Conservation (phyloP, 1,284 basidiomycete genomes). For the Ganoderma meredithae region DNA sequence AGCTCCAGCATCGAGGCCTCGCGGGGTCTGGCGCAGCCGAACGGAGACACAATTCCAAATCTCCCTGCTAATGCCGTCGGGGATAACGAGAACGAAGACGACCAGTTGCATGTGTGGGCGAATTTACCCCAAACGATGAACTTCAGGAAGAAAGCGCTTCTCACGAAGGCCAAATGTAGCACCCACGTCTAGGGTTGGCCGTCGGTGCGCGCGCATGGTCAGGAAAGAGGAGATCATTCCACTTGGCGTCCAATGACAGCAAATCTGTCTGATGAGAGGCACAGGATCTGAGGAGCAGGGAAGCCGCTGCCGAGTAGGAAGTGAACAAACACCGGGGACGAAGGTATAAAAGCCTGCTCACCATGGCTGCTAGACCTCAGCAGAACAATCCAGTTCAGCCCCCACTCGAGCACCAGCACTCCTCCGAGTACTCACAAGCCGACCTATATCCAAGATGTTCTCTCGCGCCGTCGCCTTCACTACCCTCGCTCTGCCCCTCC, state of each 20-base stretch:
- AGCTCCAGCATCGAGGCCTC: background rate
- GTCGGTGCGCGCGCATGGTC: constrained; percentile 1
- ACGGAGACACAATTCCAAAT: constrained; percentile 1
- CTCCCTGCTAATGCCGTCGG: background rate
- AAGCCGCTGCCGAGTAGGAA: background rate
- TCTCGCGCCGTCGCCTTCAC: constrained; percentile 23
- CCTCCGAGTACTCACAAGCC: constrained; percentile 11
- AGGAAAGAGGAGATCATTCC: constrained; percentile 1
- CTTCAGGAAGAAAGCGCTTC: background rate
- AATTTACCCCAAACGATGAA: background rate
- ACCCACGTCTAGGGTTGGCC: constrained; percentile 5
- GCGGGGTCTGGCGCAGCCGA: background rate
- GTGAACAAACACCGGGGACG: background rate
- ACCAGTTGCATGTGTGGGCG: background rate
- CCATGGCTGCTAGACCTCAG: constrained; percentile 19
- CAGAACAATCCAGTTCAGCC: constrained; percentile 27
- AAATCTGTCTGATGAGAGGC: background rate
- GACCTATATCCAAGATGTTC: constrained; percentile 25
- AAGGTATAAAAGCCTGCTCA: constrained; percentile 21
- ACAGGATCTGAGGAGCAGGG: background rate
- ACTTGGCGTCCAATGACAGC: constrained; percentile 4
- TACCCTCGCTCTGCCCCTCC: constrained; percentile 35
- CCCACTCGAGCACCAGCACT: constrained; percentile 20
- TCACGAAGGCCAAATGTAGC: constrained; percentile 8
- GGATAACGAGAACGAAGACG: background rate